These are phyloP conservation scores for Suillus ampliporus DNA, from an alignment of 768 basidiomycete species.

Conservation along the genomic window DNA sequence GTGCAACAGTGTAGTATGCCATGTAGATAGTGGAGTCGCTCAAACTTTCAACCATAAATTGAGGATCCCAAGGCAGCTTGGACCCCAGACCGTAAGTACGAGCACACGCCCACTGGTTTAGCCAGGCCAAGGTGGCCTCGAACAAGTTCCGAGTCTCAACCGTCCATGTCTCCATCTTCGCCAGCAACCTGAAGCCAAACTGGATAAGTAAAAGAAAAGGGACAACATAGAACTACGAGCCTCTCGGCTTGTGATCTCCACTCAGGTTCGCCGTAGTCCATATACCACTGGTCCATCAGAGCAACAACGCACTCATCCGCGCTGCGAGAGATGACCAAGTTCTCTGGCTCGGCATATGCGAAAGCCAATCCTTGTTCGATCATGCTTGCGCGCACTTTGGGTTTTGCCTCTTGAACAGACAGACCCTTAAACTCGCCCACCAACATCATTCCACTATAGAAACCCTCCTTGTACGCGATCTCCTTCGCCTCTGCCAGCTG, in stretches of 20 bases:
- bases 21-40: constrained; percentile 99
- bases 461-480: constrained; percentile 97
- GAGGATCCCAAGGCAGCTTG: constrained; percentile 94
- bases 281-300: constrained; percentile 98
- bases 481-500: constrained; percentile 97
- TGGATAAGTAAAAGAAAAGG: constrained; percentile 7
- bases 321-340: constrained; percentile 85
- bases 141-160: constrained; percentile 93
- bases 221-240: constrained; percentile 49
- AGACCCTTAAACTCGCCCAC: constrained; percentile 91
- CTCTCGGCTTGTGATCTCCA: constrained; percentile 89
- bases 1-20: constrained; percentile 95
- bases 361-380: constrained; percentile 81
- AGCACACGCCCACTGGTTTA: constrained; percentile 99
- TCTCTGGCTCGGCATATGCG: constrained; percentile 95
- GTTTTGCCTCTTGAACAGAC: constrained; percentile 90
- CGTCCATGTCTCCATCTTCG: constrained; percentile 88
- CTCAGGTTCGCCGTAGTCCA: constrained; percentile 92
- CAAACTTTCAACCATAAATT: constrained; percentile 95
- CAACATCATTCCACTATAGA: constrained; percentile 92
- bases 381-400: constrained; percentile 83
- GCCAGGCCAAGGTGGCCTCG: constrained; percentile 90
- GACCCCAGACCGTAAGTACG: constrained; percentile 96
- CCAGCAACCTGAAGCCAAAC: constrained; percentile 61
- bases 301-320: constrained; percentile 99